Base-by-base conservation (phyloP, 352 stramenopile species). In the Phytophthora podocarpi region DNA sequence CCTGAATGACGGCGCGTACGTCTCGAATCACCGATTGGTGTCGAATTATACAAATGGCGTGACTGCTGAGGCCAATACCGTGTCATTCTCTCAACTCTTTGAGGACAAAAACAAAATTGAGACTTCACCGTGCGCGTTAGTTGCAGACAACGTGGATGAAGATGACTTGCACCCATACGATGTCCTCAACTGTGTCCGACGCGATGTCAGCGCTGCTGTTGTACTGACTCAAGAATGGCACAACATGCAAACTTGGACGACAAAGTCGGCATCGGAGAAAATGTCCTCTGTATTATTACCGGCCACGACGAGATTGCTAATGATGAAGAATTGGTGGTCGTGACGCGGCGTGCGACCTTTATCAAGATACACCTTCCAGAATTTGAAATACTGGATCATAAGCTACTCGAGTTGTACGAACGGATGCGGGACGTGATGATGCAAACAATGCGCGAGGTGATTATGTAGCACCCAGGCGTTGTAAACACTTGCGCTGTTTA, bases 131-230 rank as follows among this genome's bases (percentile, higher is more conserved):
- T 72, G 62, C 37, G 73, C 35, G n/a, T n/a, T n/a, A n/a, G n/a
- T n/a, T n/a, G n/a, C n/a, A n/a, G 59, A 76, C 30, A 67, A 34
- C 18, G 70, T 79, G 1, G 69, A 78, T 28, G 42, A 56, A 11
- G 72, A 82, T 28, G 69, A 76, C 1, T 41, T 77, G 36, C 54
- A 78, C 27, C 74, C 70, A 18, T 83, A 80, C 34, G 20, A 67
- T n/a, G n/a, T n/a, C 0, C 57, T 70, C 0, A 37, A 64, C 7
- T 45, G 64, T 26, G 36, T 78, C 27, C 69, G 69, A 8, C 51
- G 73, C 18, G 67, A 80, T 26, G 21, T 75, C 13, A 67, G 56
- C 4, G 68, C 68, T 1, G 41, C 41, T n/a, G n/a, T n/a, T n/a
- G n/a, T n/a, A n/a, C n/a, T n/a, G n/a, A n/a, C n/a, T n/a, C n/a